Percentiles rank a stretch among this genome's conserved stretches.
Evolutionary conservation across 2,329 filamentous ascomycete genomes (phyloP).

Genomic region (Apiospora saccharicola): DNA sequence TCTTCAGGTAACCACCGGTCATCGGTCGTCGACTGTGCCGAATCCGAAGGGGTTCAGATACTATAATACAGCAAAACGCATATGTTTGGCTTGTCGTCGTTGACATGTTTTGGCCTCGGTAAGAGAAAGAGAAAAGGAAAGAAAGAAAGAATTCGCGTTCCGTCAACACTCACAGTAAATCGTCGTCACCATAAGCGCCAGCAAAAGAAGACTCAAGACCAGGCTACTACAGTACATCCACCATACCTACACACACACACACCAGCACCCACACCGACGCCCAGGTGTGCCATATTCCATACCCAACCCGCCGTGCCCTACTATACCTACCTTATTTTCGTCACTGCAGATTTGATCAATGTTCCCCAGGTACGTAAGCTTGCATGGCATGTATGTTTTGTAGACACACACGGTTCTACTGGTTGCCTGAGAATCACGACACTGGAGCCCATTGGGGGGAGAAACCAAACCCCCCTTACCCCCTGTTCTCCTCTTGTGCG

Average conservation of each 20-base stretch:
- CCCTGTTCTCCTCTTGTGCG: constrained; percentile 21
- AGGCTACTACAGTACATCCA: not conserved
- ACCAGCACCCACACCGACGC: not conserved
- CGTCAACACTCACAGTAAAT: not conserved
- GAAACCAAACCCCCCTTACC: constrained; percentile 16
- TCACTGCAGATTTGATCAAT: not conserved
- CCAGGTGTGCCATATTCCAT: not conserved
- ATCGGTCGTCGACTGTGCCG: constrained; percentile 9
- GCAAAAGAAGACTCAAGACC: not conserved
- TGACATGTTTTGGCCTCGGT: not conserved
- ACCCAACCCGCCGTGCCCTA: not conserved
- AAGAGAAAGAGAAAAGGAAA: not conserved
- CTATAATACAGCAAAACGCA: not conserved
- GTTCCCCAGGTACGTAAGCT: constrained; percentile 18
- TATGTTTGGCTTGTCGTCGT: not conserved
- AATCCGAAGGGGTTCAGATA: not conserved
- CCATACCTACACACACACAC: not conserved
- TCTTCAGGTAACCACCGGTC: constrained; percentile 11
- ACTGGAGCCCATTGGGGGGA: not conserved
- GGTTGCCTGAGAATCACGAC: constrained; percentile 17
- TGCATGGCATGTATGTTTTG: not conserved
- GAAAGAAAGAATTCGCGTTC: not conserved
- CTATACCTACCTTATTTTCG: constrained; percentile 14
- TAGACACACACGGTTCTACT: constrained; percentile 9
- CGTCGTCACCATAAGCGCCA: constrained; percentile 15